Conservation (phyloP, 2,329 filamentous ascomycete genomes). For the Ceratocystis variospora region DNA sequence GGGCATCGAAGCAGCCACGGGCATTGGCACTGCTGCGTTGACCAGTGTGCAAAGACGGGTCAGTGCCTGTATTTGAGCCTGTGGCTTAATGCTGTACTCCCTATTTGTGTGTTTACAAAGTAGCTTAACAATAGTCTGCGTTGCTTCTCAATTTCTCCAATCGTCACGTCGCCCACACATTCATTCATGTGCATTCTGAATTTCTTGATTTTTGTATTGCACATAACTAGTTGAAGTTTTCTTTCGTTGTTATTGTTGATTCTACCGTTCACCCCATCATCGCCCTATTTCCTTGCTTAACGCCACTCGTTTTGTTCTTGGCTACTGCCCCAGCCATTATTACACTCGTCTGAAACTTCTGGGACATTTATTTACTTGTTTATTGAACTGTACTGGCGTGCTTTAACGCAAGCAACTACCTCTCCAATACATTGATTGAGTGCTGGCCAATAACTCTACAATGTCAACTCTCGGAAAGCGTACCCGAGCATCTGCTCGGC, state of each 20-base stretch:
- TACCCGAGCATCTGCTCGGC: conserved; percentile 15
- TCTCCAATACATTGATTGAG: not conserved
- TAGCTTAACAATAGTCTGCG: not conserved
- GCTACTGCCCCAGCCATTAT: not conserved
- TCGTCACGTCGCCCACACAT: not conserved
- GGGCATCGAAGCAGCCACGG: not conserved
- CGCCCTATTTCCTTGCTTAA: not conserved
- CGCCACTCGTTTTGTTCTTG: not conserved
- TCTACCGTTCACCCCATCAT: not conserved
- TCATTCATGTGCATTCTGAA: not conserved
- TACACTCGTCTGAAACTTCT: conserved; percentile 6
- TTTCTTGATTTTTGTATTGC: not conserved
- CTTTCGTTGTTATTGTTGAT: not conserved
- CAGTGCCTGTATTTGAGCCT: not conserved
- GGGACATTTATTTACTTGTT: not conserved
- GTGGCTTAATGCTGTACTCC: not conserved
- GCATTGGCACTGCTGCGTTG: not conserved
- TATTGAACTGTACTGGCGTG: not conserved
- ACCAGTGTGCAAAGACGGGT: not conserved
- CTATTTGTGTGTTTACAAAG: conserved; percentile 1
- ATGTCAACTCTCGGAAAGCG: conserved; percentile 19
- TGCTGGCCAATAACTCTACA: not conserved
- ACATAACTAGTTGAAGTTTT: not conserved
- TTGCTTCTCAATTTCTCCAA: not conserved
- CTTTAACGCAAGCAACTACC: not conserved